Evolutionary conservation across 2,329 filamentous ascomycete genomes (phyloP), one percentile per base, ranked within the genome.

Genomic region (Zarea fungicola): DNA sequence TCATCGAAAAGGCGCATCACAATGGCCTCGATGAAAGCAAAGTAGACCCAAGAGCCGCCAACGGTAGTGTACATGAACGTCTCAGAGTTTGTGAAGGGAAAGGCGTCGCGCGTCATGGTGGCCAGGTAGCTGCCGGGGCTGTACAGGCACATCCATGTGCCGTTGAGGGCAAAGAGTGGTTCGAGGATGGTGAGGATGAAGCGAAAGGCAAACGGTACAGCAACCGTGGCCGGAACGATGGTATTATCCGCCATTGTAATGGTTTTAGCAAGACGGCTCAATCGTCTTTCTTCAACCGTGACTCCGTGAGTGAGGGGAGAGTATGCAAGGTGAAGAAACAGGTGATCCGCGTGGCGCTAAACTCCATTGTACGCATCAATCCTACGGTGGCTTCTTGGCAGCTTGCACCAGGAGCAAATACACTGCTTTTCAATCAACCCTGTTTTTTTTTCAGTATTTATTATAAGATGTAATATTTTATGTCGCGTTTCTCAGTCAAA

Each of bases 21-120:
- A 13, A 70, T 58, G 29, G 60, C 65, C 53, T 65, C 61, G 54
- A 62, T 59, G 54, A 69, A 67, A 45, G 66, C 66, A 49, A 70
- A 66, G 53, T 62, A 58, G 14, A 69, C 57, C 62, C 63, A 66
- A 7, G 49, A 54, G 36, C 62, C 60, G 31, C 53, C 61, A 19
- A 66, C 51, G 48, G 62, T 55, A 5, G 61, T 65, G 57, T 61
- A 65, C 34, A 65, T 55, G 49, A 63, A 65, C 3, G 56, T 53
- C 19, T 60, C 57, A 37, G 49, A 50, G 6, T 50, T 14, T 9
- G 46, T 29, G 50, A 58, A 58, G 44, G 49, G 11, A 18, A 46
- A 35, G 10, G 52, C 13, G 37, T 56, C 50, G 32, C 62, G 63
- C 19, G 60, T 65, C 56, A 69, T 60, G 25, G 52, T 54, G 23